These are phyloP conservation scores for Phytopythium delawarense DNA, from an alignment of 352 stramenopile species.

Conservation along the genomic window DNA sequence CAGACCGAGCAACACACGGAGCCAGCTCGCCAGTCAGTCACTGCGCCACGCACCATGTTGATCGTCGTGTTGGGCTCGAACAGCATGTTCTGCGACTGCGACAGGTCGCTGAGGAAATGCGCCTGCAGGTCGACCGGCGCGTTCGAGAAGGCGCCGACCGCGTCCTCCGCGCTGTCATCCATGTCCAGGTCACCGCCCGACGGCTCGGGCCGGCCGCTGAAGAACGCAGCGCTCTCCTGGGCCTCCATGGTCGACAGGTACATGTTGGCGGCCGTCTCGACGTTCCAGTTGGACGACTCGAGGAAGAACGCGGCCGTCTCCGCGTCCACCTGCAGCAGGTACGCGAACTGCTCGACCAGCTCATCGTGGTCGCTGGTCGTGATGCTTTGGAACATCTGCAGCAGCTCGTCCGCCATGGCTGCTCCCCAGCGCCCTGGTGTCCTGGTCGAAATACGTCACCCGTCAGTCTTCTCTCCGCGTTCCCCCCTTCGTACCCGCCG, in stretches of 20 bases:
- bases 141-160: slow-evolving; percentile 7
- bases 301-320: slow-evolving; percentile 80
- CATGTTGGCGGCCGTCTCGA: slow-evolving; percentile 80
- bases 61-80: slow-evolving; percentile 43
- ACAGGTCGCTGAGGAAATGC: slow-evolving; percentile 67
- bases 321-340: slow-evolving; percentile 65
- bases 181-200: slow-evolving; percentile 45
- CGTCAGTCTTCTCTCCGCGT: not conserved
- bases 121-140: slow-evolving; percentile 32
- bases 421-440: not conserved
- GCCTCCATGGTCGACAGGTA: slow-evolving; percentile 71
- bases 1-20: slow-evolving; percentile 4
- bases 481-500: not conserved
- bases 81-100: slow-evolving; percentile 46
- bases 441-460: not conserved
- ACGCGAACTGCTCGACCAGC: slow-evolving; percentile 79
- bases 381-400: slow-evolving; percentile 88
- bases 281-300: slow-evolving; percentile 88
- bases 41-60: slow-evolving; percentile 43
- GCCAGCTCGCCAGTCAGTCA: not conserved
- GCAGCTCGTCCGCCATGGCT: slow-evolving; percentile 71
- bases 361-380: slow-evolving; percentile 83
- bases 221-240: slow-evolving; percentile 9
- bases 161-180: slow-evolving; percentile 44
- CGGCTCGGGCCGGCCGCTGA: slow-evolving; percentile 6